Evolutionary conservation across 2,329 filamentous ascomycete species (phyloP).

Genomic region (Fonsecaea nubica): DNA sequence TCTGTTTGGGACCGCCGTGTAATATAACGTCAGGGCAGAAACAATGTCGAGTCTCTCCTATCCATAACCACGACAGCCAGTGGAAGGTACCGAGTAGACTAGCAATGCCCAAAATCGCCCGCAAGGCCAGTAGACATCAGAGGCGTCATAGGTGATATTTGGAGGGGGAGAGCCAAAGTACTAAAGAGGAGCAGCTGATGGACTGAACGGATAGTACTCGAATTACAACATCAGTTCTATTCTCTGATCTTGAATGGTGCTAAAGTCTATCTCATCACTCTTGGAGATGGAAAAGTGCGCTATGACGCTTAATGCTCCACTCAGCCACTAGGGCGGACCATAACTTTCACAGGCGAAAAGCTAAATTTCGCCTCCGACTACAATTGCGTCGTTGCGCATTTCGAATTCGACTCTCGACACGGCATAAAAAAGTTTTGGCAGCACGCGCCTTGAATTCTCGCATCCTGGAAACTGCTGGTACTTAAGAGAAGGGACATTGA

Average conservation of each 20-base stretch:
- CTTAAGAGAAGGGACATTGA: background rate
- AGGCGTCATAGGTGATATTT: background rate
- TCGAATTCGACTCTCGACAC: constrained; percentile 11
- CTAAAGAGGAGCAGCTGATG: background rate
- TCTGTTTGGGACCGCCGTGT: background rate
- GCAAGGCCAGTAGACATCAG: background rate
- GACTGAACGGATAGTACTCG: background rate
- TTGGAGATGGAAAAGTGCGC: background rate
- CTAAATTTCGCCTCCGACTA: constrained; percentile 10
- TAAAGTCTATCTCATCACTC: background rate
- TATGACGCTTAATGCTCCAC: background rate
- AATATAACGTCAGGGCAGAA: background rate
- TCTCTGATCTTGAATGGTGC: background rate
- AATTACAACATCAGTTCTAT: background rate
- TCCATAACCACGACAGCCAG: background rate
- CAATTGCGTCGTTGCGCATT: constrained; percentile 19
- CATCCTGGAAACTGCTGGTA: background rate
- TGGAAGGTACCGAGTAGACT: background rate
- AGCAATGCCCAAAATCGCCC: background rate
- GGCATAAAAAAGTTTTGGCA: background rate
- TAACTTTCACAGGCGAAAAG: background rate
- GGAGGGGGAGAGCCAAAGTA: background rate
- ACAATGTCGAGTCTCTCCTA: background rate
- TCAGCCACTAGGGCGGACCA: constrained; percentile 8
- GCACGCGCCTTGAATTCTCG: background rate